Evolutionary conservation across 768 basidiomycete species (phyloP), one percentile per base, ranked within the genome.

Genomic region (Hygrophorus pudorinus): DNA sequence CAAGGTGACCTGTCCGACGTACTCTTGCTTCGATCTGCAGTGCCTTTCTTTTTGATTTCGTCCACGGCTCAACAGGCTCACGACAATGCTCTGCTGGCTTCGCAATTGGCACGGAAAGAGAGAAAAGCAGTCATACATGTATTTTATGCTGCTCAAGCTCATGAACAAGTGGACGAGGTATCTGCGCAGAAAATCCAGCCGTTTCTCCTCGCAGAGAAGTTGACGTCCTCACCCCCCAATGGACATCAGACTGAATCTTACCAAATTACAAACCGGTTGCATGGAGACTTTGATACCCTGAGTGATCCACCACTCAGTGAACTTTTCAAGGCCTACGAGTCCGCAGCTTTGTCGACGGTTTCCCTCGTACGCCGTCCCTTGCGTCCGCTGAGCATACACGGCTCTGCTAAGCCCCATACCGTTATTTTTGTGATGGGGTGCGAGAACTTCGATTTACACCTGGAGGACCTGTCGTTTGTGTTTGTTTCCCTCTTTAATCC

Each of bases 31-130:
- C 80, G 82, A 32, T 76, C 83, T n/a, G 72, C 79, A 14, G 76
- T 88, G 4, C 85, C 86, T 21, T 87, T 81, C 63, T 81, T 91
- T 57, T 53, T 98, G 40, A 70, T 93, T 54, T 93, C 90, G 5
- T 71, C 76, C 29, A 78, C 75, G 1, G 59, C 78, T 2, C 85
- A 90, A 58, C 75, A 91, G 56, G 88, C 91, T 3, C 85, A 94
- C 53, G 88, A 93, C 57, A 82, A 97, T 60, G 85, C 90, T 17
- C 65, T 97, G 29, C 73, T 98, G 13, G 89, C 90, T 11, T 80
- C 87, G 41, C 76, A 81, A 34, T 64, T 97, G 40, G 88, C 94
- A 0, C 72, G 72, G 30, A 60, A 71, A 5, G 78, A 85, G 53
- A 68, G 69, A 44, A 83, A 77, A 52, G 80, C 82, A 4, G 87